Base-by-base conservation (phyloP, 192 early-diverging fungal species). In the Rhizoclosmatium sp. region DNA sequence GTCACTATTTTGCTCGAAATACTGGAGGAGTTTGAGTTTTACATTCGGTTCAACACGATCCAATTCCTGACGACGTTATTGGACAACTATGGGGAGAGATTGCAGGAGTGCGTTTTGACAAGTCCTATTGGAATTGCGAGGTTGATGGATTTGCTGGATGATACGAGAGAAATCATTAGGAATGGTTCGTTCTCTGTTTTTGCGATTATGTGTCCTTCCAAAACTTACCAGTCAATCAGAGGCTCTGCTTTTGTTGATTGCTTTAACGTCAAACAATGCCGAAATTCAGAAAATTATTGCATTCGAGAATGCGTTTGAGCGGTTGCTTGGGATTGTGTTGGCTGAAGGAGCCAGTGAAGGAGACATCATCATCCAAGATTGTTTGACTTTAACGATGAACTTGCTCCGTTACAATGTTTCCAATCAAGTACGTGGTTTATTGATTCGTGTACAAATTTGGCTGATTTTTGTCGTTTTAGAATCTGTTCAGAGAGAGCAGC, bases 211-310 rank as follows among this genome's bases (percentile, higher is more conserved):
- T 59, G 9, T 48, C 54, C 21, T 7, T 3, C 9, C 54, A 42
- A 59, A 62, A 80, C 67, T 2, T 42, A n/a, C 70, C 58, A 16
- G 5, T 39, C 23, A 48, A 49, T 51, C 83, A 96, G 97, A 98
- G 91, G 95, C 95, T 4, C 86, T 99, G 9, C 84, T 97, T 75
- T 82, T 99, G 41, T 76, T 99, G 79, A 98, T 98, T 68, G 89
- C 94, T 0, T 88, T 99, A 59, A 97, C 97, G n/a, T 89, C 94
- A 65, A 90, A 86, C 56, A 97, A 97, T 83, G 93, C 95, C 9
- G 97, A 98, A 69, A 93, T 99, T 40, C 98, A 99, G 86, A 98
- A 99, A 87, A 95, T 99, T 75, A 94, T 99, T 62, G 97, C 98
- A 14, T 99, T 99, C 85, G 95, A 98, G 72, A 97, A 95, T 76